phyloP scores from a whole-genome alignment of 768 basidiomycete species.

The Mycena amicta region DNA sequence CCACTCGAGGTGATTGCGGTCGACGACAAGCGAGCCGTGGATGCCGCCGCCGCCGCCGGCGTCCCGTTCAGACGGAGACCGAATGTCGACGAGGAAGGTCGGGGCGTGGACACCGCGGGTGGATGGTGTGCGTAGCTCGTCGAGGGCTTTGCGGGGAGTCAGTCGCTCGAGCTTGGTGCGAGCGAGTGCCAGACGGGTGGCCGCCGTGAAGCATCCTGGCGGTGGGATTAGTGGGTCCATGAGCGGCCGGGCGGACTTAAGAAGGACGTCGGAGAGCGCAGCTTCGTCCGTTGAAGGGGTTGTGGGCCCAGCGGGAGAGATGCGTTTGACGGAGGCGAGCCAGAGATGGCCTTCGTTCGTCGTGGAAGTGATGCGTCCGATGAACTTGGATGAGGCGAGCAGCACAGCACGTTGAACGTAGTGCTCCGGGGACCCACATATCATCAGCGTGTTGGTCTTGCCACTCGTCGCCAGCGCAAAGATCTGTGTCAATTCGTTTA shows the following conservation, averaged over 20 bases:
- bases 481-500: constrained; percentile 23
- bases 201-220: constrained; percentile 62
- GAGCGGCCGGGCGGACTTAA: constrained; percentile 59
- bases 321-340: constrained; percentile 54
- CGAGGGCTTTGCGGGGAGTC: constrained; percentile 59
- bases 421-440: constrained; percentile 57
- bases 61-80: constrained; percentile 61
- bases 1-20: constrained; percentile 81
- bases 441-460: constrained; percentile 50
- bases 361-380: constrained; percentile 55
- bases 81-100: constrained; percentile 77
- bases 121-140: constrained; percentile 51
- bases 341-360: constrained; percentile 36
- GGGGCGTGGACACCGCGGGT: constrained; percentile 50
- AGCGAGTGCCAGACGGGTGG: constrained; percentile 56
- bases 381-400: constrained; percentile 67
- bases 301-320: constrained; percentile 30
- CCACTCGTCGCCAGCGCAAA: constrained; percentile 59
- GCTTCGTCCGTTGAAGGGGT: constrained; percentile 60
- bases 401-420: constrained; percentile 69
- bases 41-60: constrained; percentile 53
- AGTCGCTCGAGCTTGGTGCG: constrained; percentile 69
- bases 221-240: constrained; percentile 67
- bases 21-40: constrained; percentile 69
- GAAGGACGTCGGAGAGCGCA: constrained; percentile 72